Evolutionary conservation across 1,139 yeast species (phyloP), one percentile per base, ranked within the genome.

Genomic region (Hansenula lynferdii): DNA sequence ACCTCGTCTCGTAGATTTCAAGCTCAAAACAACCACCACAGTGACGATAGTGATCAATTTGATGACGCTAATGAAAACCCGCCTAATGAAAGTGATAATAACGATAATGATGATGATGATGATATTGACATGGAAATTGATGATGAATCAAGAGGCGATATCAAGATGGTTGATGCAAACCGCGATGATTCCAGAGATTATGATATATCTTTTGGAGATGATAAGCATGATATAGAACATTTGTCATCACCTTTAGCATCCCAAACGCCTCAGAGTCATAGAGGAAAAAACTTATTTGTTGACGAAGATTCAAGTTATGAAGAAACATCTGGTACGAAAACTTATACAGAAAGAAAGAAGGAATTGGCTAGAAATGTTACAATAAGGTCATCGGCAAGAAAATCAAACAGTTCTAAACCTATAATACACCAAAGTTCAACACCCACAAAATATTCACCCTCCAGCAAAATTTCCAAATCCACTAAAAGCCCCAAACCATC

Each of bases 331-430:
- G n/a, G 10, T 8, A 24, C 25, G 11, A 37, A 37, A 37, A 31
- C 43, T 2, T 32, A 23, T 18, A 38, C 37, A 14, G 41, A 48
- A 20, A 41, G 53, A 11, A 41, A 41, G 6, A 17, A 30, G 32
- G 49, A 52, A 28, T 31, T 50, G 20, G 53, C 48, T 32, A 38
- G 49, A 34, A 50, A 52, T 28, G 45, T 42, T 8, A 48, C 53
- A 2, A 43, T 49, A 8, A 35, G 55, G n/a, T 42, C 48, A 9
- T 23, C 43, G 4, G 27, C 40, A 5, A 38, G 33, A 16, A 42
- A 42, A 37, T 12, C 18, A 18, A 26, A 14, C 16, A 3, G 15
- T 20, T 4, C 20, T 10, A 26, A 25, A 5, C 28, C 28, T n/a
- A 8, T 22, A 33, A 14, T 8, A 31, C 36, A 31, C 31, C 30